Evolutionary conservation across 2,329 filamentous ascomycete genomes (phyloP).

Genomic region (Graphilbum sp.): DNA sequence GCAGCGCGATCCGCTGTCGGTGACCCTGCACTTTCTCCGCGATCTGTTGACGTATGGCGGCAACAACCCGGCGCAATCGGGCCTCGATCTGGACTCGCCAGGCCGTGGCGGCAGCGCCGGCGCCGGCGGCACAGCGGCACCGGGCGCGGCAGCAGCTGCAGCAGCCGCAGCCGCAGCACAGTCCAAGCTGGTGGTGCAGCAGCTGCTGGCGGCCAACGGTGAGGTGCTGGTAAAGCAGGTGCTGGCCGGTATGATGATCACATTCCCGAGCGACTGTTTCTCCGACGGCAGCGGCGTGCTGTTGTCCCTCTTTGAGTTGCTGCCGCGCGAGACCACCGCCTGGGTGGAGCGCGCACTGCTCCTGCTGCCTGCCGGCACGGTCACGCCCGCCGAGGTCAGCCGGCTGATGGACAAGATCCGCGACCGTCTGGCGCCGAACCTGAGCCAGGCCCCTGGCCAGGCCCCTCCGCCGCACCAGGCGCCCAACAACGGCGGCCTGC

Average conservation of each 20-base stretch:
- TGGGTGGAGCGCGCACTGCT: conserved; percentile 79
- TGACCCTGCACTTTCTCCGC: conserved; percentile 81
- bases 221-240: conserved; percentile 72
- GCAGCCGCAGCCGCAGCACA: conserved; percentile 47
- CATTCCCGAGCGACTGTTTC: conserved; percentile 89
- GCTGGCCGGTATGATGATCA: conserved; percentile 98
- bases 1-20: conserved; percentile 79
- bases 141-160: conserved; percentile 48
- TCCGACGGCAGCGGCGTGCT: conserved; percentile 88
- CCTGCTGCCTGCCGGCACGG: conserved; percentile 66
- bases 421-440: conserved; percentile 31
- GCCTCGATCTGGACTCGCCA: conserved; percentile 33
- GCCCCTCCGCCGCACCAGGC: conserved; percentile 26
- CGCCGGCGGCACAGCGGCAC: conserved; percentile 51
- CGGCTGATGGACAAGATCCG: conserved; percentile 66
- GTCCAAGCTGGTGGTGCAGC: conserved; percentile 56
- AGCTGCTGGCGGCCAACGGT: conserved; percentile 53
- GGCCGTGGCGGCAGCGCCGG: too few species aligned
- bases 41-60: conserved; percentile 83
- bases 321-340: conserved; percentile 59
- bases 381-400: conserved; percentile 66
- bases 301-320: conserved; percentile 71
- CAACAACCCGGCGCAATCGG: conserved; percentile 51
- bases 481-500: conserved; percentile 38
- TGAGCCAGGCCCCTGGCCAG: neutral